Conservation (phyloP, 2,329 filamentous ascomycete species). For the Colletotrichum salicis region DNA sequence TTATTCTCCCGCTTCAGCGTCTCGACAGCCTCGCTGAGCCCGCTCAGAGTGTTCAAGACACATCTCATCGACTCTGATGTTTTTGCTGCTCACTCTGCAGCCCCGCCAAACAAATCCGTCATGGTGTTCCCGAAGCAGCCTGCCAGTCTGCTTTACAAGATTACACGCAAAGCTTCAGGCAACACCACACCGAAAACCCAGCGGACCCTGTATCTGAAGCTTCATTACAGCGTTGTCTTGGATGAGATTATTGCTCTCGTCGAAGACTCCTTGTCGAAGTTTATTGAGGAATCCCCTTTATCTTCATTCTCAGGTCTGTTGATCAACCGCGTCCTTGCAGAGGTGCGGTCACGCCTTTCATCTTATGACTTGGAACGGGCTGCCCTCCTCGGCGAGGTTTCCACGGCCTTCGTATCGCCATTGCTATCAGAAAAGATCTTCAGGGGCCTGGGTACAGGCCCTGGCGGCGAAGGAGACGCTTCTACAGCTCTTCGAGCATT, state of each 20-base stretch:
- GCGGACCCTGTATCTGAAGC: slow-evolving; percentile 71
- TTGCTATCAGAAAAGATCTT: slow-evolving; percentile 63
- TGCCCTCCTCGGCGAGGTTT: slow-evolving; percentile 62
- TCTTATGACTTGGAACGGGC: slow-evolving; percentile 66
- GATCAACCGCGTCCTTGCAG: slow-evolving; percentile 53
- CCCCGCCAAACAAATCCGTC: slow-evolving; percentile 62
- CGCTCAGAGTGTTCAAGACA: slow-evolving; percentile 78
- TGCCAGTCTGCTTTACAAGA: slow-evolving; percentile 82
- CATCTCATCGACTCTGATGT: slow-evolving; percentile 76
- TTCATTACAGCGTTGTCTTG: slow-evolving; percentile 81
- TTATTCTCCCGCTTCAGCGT: slow-evolving; percentile 93
- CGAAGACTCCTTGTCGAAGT: slow-evolving; percentile 52
- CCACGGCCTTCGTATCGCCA: slow-evolving; percentile 58
- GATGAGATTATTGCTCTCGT: slow-evolving; percentile 73
- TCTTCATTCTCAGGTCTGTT: slow-evolving; percentile 60
- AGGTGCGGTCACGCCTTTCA: slow-evolving; percentile 56
- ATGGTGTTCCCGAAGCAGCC: slow-evolving; percentile 85
- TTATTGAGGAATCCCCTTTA: slow-evolving; percentile 53
- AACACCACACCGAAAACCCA: slow-evolving; percentile 47
- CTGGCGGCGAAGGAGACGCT: slow-evolving; percentile 47
- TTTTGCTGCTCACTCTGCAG: slow-evolving; percentile 72
- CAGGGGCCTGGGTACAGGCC: slow-evolving; percentile 57
- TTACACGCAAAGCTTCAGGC: slow-evolving; percentile 64
- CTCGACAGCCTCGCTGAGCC: slow-evolving; percentile 79
- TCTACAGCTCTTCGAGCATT: slow-evolving; percentile 43